phyloP scores from a whole-genome alignment of 495 filamentous ascomycete genomes.

The Neurospora hispaniola region DNA sequence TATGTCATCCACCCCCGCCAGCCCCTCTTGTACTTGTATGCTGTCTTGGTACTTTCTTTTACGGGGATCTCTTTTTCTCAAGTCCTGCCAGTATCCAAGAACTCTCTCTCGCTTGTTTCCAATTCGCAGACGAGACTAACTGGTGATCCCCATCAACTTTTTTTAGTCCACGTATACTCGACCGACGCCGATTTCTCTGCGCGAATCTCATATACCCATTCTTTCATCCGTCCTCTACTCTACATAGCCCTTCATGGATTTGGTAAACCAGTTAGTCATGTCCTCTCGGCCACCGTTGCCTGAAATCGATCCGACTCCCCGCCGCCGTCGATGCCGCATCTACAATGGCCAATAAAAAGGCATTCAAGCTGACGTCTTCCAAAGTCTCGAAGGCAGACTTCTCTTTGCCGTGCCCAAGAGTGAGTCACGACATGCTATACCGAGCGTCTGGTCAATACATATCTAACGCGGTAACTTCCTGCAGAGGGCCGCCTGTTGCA shows the following conservation, averaged over 20 bases:
- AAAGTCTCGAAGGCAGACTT: slow-evolving; percentile 80
- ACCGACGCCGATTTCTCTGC: neutral
- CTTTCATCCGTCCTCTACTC: neutral
- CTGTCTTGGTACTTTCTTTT: neutral
- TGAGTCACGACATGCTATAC: slow-evolving; percentile 33
- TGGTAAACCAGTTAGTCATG: slow-evolving; percentile 68
- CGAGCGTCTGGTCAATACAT: neutral
- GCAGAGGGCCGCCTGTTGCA: slow-evolving; percentile 86
- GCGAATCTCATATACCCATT: neutral
- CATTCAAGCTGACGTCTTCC: slow-evolving; percentile 24
- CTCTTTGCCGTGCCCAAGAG: slow-evolving; percentile 97
- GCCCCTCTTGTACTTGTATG: neutral
- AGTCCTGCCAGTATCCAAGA: neutral
- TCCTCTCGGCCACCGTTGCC: neutral
- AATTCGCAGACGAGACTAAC: neutral
- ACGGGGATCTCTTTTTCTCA: neutral
- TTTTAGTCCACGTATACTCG: neutral
- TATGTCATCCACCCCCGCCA: neutral
- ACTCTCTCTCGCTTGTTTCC: neutral
- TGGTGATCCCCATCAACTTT: neutral
- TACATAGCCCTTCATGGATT: slow-evolving; percentile 49
- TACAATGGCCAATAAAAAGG: slow-evolving; percentile 7
- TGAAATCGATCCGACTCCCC: neutral
- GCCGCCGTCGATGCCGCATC: neutral
- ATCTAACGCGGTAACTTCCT: neutral